These are phyloP conservation scores for Syzygium syzygioides DNA, from an alignment of 441 rosid genomes.

Conservation along the genomic window DNA sequence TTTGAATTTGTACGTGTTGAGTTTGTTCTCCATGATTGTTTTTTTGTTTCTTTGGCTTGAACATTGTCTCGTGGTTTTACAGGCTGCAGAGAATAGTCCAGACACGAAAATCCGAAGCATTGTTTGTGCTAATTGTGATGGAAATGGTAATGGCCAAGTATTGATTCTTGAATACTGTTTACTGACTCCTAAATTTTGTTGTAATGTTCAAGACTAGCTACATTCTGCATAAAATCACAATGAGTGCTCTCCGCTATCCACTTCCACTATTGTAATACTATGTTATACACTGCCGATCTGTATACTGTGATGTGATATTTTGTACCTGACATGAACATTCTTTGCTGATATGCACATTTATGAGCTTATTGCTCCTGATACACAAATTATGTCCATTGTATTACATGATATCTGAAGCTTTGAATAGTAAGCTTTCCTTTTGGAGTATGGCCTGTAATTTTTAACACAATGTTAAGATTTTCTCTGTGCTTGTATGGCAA, in stretches of 20 bases:
- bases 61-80: constrained; percentile 16
- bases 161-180: background rate
- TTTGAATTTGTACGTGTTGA: background rate
- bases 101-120: constrained; percentile 53
- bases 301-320: background rate
- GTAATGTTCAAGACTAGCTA: background rate
- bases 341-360: background rate
- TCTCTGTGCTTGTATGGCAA: background rate
- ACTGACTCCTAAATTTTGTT: background rate
- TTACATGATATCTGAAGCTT: background rate
- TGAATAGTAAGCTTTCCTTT: background rate
- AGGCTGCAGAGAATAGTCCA: constrained; percentile 46
- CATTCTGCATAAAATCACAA: background rate
- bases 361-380: background rate
- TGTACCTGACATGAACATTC: background rate
- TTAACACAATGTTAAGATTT: background rate
- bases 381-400: background rate
- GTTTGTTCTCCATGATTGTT: background rate
- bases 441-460: background rate
- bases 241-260: background rate
- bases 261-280: background rate
- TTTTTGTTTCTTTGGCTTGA: background rate
- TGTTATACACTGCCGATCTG: background rate
- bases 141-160: constrained; percentile 53
- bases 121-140: constrained; percentile 74